A percentile compares a stretch with the other conserved stretches of the same genome.
These are phyloP conservation scores for Viola pubescens DNA, from an alignment of 441 rosid species.

Conservation along the genomic window DNA sequence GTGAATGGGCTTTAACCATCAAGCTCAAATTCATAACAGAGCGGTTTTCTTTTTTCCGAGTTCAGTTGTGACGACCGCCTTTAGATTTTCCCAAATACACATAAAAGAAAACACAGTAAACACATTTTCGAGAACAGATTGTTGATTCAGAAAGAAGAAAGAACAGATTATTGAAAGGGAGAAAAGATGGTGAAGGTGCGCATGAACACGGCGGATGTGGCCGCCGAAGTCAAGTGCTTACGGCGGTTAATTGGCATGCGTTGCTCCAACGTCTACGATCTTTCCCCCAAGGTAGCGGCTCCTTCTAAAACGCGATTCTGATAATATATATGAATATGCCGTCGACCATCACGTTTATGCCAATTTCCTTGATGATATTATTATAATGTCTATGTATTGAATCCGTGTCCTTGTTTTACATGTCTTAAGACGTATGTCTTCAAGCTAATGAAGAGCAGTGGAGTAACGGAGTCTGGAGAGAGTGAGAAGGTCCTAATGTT, in stretches of 20 bases:
- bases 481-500: constrained; percentile 85
- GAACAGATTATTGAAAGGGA: neutral
- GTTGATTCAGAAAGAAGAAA: neutral
- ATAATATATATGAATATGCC: neutral
- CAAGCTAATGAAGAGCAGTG: constrained; percentile 96
- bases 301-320: neutral
- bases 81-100: no score
- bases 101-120: neutral
- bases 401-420: no score
- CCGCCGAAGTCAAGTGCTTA: constrained; percentile 92
- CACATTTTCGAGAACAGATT: neutral
- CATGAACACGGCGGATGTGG: constrained; percentile 78
- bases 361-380: no score
- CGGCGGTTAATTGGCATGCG: constrained; percentile 91
- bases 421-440: constrained; percentile 65
- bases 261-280: constrained; percentile 94
- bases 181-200: constrained; percentile 26
- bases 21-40: no score
- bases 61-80: no score
- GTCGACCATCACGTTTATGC: no score
- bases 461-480: constrained; percentile 90
- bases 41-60: no score
- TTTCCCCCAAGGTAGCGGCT: constrained; percentile 68
- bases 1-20: no score
- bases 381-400: no score